Evolutionary conservation across 2,329 filamentous ascomycete species (phyloP), one percentile per base, ranked within the genome.

Genomic region (Clonostachys solani): DNA sequence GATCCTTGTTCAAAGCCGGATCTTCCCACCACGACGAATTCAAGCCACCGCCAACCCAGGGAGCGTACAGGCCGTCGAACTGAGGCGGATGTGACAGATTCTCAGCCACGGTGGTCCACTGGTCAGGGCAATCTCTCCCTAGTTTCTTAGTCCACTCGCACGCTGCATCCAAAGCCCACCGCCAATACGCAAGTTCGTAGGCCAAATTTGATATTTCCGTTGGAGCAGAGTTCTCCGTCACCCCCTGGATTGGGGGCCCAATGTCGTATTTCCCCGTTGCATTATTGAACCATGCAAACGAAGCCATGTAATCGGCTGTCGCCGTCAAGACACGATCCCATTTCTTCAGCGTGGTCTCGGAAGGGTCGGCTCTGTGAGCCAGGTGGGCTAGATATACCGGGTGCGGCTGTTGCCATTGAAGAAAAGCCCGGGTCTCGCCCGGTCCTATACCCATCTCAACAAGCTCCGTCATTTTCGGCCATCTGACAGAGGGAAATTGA

Each of bases 221-320:
- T 29, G 23, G 23, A 29, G 23, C 23, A 29, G 23, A 29, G 23
- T 29, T 29, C 10, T 29, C 23, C 3, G 23, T 29, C 8, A 29
- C 23, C 9, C 23, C 23, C 3, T 29, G 23, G 23, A 29, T n/a
- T 51, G 72, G 72, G 13, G 71, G 68, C 0, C 72, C 71, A 7
- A 75, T 61, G 44, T 74, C 80, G 53, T 80, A 83, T 18, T 72
- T 60, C 7, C 66, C 60, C 2, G 75, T 80, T 0, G 72, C 69
- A 4, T 60, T 51, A 54, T 84, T 83, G 54, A 63, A 74, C 61
- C 69, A 83, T 1, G 78, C 78, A 52, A 74, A 83, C 6, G 72
- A 76, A 4, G 68, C 74, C 80, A 84, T 83, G 55, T 80, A 84
- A 50, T 82, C 74, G 1, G 80, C 80, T 0, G 74, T 69, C 0